Percentiles rank a stretch among this genome's conserved stretches.
Evolutionary conservation across 352 stramenopile species (phyloP).

Genomic region (Aphanomyces invadans): DNA sequence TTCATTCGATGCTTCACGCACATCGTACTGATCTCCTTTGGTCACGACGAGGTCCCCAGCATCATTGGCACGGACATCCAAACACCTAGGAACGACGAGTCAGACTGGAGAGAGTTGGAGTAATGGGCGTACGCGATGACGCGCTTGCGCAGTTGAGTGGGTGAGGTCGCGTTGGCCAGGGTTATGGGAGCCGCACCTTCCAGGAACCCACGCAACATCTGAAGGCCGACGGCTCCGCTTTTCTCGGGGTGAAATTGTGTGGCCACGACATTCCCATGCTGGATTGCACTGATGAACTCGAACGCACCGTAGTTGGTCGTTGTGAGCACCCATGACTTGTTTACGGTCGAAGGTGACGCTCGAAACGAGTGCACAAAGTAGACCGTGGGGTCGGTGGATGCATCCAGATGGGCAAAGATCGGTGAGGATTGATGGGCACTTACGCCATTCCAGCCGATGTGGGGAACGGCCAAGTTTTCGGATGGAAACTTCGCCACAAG

Average conservation of each 20-base stretch:
- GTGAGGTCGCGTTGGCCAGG: conserved; percentile 14
- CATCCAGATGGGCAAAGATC: conserved; percentile 48
- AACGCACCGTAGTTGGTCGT: conserved; percentile 93
- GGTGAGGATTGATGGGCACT: conserved; percentile 80
- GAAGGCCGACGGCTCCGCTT: conserved; percentile 87
- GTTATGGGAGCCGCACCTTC: conserved; percentile 44
- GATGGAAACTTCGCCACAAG: conserved; percentile 86
- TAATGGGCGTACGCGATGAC: conserved; percentile 84
- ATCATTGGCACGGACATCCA: conserved; percentile 96
- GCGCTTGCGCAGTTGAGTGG: conserved; percentile 89
- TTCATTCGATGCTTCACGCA: conserved; percentile 80
- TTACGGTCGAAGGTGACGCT: conserved; percentile 56
- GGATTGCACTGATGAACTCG: conserved; percentile 89
- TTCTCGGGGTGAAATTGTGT: conserved; percentile 99
- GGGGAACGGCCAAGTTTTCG: conserved; percentile 81
- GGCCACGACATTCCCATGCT: conserved; percentile 94
- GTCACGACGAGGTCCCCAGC: conserved; percentile 96
- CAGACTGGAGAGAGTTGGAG: neutral
- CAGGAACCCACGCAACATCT: conserved; percentile 90
- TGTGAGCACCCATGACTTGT: conserved; percentile 89
- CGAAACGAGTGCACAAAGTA: conserved; percentile 99
- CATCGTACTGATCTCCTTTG: conserved; percentile 99
- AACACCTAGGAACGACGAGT: too few relatives aligned
- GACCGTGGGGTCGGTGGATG: conserved; percentile 43
- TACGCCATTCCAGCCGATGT: conserved; percentile 98